Base-by-base conservation (phyloP, 345 rosid species). In the Heritiera littoralis region DNA sequence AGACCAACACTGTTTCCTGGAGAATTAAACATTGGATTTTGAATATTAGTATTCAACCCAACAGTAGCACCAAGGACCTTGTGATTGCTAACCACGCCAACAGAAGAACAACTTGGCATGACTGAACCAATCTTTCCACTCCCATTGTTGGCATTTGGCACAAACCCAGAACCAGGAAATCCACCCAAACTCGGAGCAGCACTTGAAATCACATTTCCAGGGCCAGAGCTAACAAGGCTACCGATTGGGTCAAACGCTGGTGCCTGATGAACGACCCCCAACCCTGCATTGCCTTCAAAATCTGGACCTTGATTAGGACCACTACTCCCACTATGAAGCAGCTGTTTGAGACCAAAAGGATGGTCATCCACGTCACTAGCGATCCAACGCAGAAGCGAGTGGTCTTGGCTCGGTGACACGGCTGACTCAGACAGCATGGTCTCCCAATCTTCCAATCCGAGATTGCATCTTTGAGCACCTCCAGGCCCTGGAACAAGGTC, bases 401-500 rank as follows among this genome's bases (percentile, higher is more conserved):
- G 88, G 65, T 88, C 92, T 46, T 86, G 90, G 60, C 77, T 81
- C 13, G 81, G 82, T 4, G 67, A 68, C 18, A n/a, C 68, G 4
- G 58, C 83, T 38, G 86, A 66, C 56, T 86, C 92, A 17, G 92
- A 83, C 41, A 87, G 72, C 85, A 89, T 76, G 77, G 75, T 79
- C 76, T 87, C 92, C 92, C 89, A 89, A 30, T 89, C 92, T 72
- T 85, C 88, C 43, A 86, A 54, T 41, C 89, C 89, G 51, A 86
- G 81, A 41, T 85, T 86, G 56, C 90, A 87, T 84, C 86, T 83
- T 74, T 83, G 79, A 66, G 51, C 84, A 35, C 81, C 81, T 17
- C 77, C 78, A 23, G 48, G 3, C 30, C 71, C 72, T 23, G 84
- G 64, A 51, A 81, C 85, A 79, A 81, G 64, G 45, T 83, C 87